Conservation (phyloP, 495 filamentous ascomycete genomes). For the Podospora bellae-mahoneyi region DNA sequence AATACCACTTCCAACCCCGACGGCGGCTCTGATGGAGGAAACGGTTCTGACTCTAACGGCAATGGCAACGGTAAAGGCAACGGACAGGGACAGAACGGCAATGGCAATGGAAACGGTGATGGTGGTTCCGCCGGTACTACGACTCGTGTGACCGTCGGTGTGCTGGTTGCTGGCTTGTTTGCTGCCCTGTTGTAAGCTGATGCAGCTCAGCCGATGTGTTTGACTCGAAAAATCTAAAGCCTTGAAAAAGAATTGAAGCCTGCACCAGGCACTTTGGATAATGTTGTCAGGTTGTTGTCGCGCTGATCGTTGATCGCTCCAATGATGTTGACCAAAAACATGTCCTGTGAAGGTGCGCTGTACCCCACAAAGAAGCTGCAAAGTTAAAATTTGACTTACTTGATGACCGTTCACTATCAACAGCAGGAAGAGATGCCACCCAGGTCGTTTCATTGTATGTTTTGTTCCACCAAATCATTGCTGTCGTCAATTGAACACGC, state of each 20-base stretch:
- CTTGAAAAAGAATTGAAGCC: neutral
- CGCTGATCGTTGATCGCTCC: too few species aligned
- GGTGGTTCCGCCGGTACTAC: conserved; percentile 2
- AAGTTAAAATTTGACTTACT: too few species aligned
- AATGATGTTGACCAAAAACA: too few species aligned
- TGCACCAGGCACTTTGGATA: neutral
- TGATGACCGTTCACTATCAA: too few species aligned
- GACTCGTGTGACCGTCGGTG: conserved; percentile 5
- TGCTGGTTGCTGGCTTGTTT: conserved; percentile 5
- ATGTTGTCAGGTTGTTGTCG: neutral
- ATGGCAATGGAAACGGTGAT: neutral
- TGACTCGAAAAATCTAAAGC: neutral
- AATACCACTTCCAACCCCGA: conserved; percentile 13
- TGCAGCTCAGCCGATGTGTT: neutral
- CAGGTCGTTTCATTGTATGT: too few species aligned
- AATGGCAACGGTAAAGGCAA: neutral
- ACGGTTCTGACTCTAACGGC: neutral
- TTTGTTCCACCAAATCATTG: too few species aligned
- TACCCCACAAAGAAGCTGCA: too few species aligned
- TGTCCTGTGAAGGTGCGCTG: neutral
- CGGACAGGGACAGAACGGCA: conserved; percentile 1
- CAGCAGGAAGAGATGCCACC: too few species aligned
- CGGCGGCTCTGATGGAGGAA: conserved; percentile 25
- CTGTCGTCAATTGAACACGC: too few species aligned
- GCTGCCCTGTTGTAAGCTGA: neutral